A percentile compares a stretch with the other conserved stretches of the same genome.
Conservation (phyloP, 345 rosid species). For the Acer campestre region DNA sequence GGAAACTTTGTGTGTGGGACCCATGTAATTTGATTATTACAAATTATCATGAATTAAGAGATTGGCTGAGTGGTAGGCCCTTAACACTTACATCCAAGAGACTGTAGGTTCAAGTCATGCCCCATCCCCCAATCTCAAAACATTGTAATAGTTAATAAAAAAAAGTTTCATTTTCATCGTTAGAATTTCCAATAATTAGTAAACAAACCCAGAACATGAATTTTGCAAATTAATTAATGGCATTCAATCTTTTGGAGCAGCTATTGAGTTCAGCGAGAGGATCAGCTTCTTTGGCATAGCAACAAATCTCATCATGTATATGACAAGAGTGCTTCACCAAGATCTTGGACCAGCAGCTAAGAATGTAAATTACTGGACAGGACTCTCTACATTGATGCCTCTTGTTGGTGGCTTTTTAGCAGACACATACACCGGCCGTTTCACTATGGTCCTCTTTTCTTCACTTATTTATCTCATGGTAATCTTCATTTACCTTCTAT, state of each 20-base stretch:
- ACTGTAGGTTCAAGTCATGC: too few relatives aligned
- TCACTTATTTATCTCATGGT: slow-evolving; percentile 50
- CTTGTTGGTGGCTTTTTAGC: slow-evolving; percentile 51
- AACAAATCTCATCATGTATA: slow-evolving; percentile 43
- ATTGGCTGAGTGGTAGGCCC: too few relatives aligned
- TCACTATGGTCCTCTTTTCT: slow-evolving; percentile 36
- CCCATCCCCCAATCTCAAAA: too few relatives aligned
- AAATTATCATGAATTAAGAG: too few relatives aligned
- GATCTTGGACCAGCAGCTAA: slow-evolving; percentile 49
- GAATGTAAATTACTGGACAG: slow-evolving; percentile 56
- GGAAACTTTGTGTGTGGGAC: too few relatives aligned
- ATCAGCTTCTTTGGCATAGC: slow-evolving; percentile 47
- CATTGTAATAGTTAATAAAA: too few relatives aligned
- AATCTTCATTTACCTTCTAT: neutral
- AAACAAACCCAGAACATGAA: neutral
- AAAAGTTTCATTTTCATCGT: too few relatives aligned
- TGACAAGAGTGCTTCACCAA: slow-evolving; percentile 44
- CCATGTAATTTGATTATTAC: too few relatives aligned
- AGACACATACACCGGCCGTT: slow-evolving; percentile 51
- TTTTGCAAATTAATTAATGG: neutral
- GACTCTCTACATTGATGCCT: slow-evolving; percentile 53
- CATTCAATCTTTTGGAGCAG: slow-evolving; percentile 30
- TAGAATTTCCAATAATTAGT: too few relatives aligned
- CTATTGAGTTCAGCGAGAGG: slow-evolving; percentile 58
- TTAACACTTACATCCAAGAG: too few relatives aligned